Conservation (phyloP, 345 rosid species). For the Citrus maxima region DNA sequence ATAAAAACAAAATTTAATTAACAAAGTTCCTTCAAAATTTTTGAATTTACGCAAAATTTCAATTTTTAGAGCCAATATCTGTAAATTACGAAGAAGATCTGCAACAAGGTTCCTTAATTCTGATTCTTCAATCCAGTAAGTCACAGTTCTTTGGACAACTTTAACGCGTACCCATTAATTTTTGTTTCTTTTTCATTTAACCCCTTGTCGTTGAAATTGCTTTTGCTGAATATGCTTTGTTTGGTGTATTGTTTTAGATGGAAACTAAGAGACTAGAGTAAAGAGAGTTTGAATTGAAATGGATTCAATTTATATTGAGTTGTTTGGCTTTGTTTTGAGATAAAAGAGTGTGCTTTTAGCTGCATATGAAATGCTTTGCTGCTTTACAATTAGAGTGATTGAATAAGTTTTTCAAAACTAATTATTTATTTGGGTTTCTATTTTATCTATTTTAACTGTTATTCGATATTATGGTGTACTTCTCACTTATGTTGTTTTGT, state of each 20-base stretch:
- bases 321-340: not conserved
- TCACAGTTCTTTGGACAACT: not conserved
- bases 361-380: not conserved
- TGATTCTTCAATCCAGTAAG: conserved; percentile 7
- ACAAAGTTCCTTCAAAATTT: not conserved
- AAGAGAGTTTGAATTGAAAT: conserved; percentile 2
- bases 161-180: not conserved
- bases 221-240: conserved; percentile 2
- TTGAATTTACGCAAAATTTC: not conserved
- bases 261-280: not conserved
- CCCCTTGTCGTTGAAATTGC: not conserved
- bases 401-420: not conserved
- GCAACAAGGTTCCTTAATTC: not conserved
- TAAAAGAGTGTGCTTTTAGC: not conserved
- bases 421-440: not conserved
- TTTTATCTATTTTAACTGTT: not conserved
- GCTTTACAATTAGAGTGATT: not conserved
- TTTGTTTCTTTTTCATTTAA: not conserved
- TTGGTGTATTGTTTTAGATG: not conserved
- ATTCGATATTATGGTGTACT: not conserved
- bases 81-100: not conserved
- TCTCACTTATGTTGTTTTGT: not conserved
- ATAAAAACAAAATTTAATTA: not conserved
- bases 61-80: not conserved
- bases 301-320: conserved; percentile 5